Base-by-base conservation (phyloP, 257 asterid genomes). In the Paraleonurus japonicus region DNA sequence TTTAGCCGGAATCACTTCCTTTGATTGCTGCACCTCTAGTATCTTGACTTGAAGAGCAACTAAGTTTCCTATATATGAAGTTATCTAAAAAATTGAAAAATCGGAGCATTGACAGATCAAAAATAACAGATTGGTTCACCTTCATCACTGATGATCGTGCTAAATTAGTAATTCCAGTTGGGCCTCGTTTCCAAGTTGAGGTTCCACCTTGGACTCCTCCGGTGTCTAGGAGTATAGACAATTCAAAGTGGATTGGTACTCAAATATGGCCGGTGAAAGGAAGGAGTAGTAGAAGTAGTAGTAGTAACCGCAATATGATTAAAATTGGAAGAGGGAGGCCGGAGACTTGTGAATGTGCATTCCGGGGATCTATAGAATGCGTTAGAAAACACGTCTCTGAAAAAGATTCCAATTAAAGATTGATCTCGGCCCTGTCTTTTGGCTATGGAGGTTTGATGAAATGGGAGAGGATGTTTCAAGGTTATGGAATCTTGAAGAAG, bases 401-500 rank as follows among this genome's bases (percentile, higher is more conserved):
- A 60, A 74, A 22, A 78, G 41, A 27, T 7, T 32, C 4, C 67
- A 45, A 17, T 13, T 78, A n/a, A 39, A 64, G 51, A 61, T 47
- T 13, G 74, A 74, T 16, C 70, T 78, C 3, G 82, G 82, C 35
- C 43, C 65, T 0, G 58, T 28, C 57, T 73, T 79, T 32, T 73
- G 81, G 76, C 71, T 45, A 22, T 79, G 82, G 84, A 77, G 68
- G 63, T 70, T 82, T n/a, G 74, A 74, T 47, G 53, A 39, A 57
- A 79, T 79, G 86, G 84, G 84, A 22, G 86, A 79, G 27, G 76
- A 76, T 27, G 78, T 64, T 37, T 73, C 82, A 12, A 71, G 70
- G 74, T 22, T 65, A 24, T 82, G 86, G 86, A 82, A 24, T 33
- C 41, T 6, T 4, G 37, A 77, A n/a, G 84, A 82, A 45, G 68